Percentiles rank a stretch among this genome's conserved stretches.
Evolutionary conservation across 306 rosid genomes (phyloP).

Genomic region (Cicer arietinum): DNA sequence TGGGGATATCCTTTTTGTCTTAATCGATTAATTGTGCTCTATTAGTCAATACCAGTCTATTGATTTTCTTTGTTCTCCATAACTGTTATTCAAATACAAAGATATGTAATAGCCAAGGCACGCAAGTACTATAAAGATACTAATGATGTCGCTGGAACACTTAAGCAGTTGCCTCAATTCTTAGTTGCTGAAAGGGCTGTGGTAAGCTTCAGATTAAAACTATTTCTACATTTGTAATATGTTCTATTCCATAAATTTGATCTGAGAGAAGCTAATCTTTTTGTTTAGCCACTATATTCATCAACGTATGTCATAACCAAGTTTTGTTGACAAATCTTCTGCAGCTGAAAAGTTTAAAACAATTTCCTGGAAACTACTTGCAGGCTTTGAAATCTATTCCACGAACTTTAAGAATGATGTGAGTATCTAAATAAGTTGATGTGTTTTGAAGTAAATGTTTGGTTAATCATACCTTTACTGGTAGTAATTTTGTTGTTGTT

Average conservation of each 20-base stretch:
- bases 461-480: constrained; percentile 22
- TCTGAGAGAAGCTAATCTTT: constrained; percentile 12
- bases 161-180: constrained; percentile 84
- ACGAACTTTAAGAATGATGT: constrained; percentile 97
- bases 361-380: constrained; percentile 80
- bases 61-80: constrained; percentile 50
- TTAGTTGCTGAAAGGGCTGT: constrained; percentile 90
- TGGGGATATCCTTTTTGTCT: constrained; percentile 90
- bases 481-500: not conserved
- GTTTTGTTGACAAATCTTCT: constrained; percentile 41
- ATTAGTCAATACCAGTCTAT: constrained; percentile 27
- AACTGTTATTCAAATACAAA: constrained; percentile 70
- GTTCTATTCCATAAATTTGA: constrained; percentile 37
- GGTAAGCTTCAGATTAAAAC: constrained; percentile 63
- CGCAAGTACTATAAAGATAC: constrained; percentile 85
- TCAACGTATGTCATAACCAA: constrained; percentile 21
- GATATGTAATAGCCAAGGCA: constrained; percentile 59
- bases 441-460: constrained; percentile 32
- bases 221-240: constrained; percentile 20
- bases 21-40: constrained; percentile 40
- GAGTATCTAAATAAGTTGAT: constrained; percentile 47
- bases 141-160: constrained; percentile 79
- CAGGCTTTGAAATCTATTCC: constrained; percentile 92
- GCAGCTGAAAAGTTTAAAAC: constrained; percentile 85
- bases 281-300: constrained; percentile 26